Conservation (phyloP, 768 basidiomycete genomes). For the Strobilomyces dryophilus region DNA sequence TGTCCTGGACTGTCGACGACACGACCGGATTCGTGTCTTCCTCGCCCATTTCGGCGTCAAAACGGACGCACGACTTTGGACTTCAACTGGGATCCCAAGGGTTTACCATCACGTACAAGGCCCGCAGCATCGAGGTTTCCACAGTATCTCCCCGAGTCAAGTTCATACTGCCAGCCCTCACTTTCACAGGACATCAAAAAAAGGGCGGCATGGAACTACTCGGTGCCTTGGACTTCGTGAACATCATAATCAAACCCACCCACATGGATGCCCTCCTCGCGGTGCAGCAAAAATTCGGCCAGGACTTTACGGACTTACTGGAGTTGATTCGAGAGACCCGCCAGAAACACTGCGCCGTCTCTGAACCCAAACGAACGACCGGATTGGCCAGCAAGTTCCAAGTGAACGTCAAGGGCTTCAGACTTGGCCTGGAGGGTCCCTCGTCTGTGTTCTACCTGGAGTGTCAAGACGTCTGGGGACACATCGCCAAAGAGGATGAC, state of each 20-base stretch:
- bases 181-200: conserved; percentile 58
- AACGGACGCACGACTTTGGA: conserved; percentile 49
- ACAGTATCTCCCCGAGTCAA: conserved; percentile 50
- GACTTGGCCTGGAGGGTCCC: conserved; percentile 70
- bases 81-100: conserved; percentile 59
- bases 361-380: conserved; percentile 4
- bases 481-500: conserved; percentile 40
- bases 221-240: conserved; percentile 62
- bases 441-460: conserved; percentile 73
- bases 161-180: conserved; percentile 61
- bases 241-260: conserved; percentile 71
- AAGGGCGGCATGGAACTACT: conserved; percentile 44
- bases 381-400: conserved; percentile 38
- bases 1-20: conserved; percentile 65
- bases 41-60: conserved; percentile 29
- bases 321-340: conserved; percentile 62
- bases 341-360: conserved; percentile 19
- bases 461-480: conserved; percentile 69
- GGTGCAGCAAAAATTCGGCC: conserved; percentile 86
- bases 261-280: conserved; percentile 81
- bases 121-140: conserved; percentile 32
- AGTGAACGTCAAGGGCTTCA: conserved; percentile 74
- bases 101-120: conserved; percentile 53
- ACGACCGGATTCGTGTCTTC: conserved; percentile 46
- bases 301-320: conserved; percentile 81